Evolutionary conservation across 768 basidiomycete genomes (phyloP), one percentile per base, ranked within the genome.

Genomic region (Termitomyces bulborhizus): DNA sequence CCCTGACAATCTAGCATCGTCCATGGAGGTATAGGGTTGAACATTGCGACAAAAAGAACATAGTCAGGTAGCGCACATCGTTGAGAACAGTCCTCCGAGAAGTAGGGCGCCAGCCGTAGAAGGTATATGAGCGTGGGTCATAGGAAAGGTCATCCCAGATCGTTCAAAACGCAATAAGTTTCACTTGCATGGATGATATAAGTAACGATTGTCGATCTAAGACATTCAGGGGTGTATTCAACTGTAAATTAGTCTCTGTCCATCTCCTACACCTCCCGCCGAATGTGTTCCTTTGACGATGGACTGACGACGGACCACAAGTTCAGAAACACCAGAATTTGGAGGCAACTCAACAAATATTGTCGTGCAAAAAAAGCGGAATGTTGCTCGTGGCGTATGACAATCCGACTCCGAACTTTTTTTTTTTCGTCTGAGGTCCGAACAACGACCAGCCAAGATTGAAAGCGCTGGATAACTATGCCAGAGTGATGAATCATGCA

Each of bases 71-170:
- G 24, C 57, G 8, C 27, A 60, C 60, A 53, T 43, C 13, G 60
- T 53, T 13, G 60, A 45, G 24, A 58, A 50, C 16, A 60, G 43
- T 34, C 60, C 57, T 24, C 57, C 60, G 3, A 60, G 48, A 4
- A 60, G 41, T 1, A 58, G 31, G 15, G 60, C 60, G 27, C 60
- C 60, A 24, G 55, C 24, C 6, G 60, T 60, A 26, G 36, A 46
- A 26, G 50, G 57, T 13, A 60, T 11, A 37, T 55, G 44, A 26
- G 36, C 8, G 46, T 40, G n/a, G 3, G 31, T 24, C 54, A 55
- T 55, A 4, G 18, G 18, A 29, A 15, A 11, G 15, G 29, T 42
- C 13, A 4, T 6, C 1, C 8, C 0, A 27, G n/a, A 21, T 4
- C 1, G 36, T 16, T 16, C 15, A 34, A 48, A 21, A 8, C 21